phyloP scores from a whole-genome alignment of 257 asterid species.

The Sherardia arvensis region DNA sequence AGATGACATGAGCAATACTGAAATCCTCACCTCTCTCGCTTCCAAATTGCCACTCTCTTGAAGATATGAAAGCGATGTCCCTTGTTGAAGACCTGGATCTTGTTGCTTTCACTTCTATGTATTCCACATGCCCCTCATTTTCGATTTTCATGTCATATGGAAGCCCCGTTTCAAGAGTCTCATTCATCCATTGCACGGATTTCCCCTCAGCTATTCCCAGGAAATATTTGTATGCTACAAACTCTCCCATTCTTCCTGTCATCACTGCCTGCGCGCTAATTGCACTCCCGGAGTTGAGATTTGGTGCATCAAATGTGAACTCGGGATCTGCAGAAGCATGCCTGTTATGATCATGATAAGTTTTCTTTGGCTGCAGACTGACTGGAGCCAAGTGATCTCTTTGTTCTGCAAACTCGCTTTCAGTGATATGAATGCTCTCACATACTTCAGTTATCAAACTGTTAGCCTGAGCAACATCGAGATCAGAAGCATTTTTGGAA shows the following conservation, averaged over 20 bases:
- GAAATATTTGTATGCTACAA: slow-evolving; percentile 59
- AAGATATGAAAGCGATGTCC: slow-evolving; percentile 60
- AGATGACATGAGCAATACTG: slow-evolving; percentile 74
- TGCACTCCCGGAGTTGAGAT: slow-evolving; percentile 11
- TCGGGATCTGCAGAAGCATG: slow-evolving; percentile 25
- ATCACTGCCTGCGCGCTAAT: slow-evolving; percentile 36
- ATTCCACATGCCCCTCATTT: slow-evolving; percentile 42
- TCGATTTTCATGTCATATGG: slow-evolving; percentile 74
- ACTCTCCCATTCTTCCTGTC: slow-evolving; percentile 85
- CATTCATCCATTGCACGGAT: slow-evolving; percentile 77
- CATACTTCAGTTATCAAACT: slow-evolving; percentile 19
- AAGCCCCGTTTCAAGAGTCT: slow-evolving; percentile 62
- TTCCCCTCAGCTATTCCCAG: slow-evolving; percentile 26
- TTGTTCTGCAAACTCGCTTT: slow-evolving; percentile 16
- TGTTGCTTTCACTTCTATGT: slow-evolving; percentile 84
- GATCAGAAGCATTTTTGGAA: slow-evolving; percentile 74
- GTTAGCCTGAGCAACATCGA: slow-evolving; percentile 15
- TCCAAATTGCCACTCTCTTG: slow-evolving; percentile 92
- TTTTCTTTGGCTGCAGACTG: slow-evolving; percentile 22
- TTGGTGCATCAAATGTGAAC: slow-evolving; percentile 20
- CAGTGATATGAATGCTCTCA: slow-evolving; percentile 15
- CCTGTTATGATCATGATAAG: slow-evolving; percentile 20
- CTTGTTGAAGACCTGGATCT: slow-evolving; percentile 48
- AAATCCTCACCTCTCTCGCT: slow-evolving; percentile 77
- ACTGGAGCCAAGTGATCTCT: slow-evolving; percentile 11